Conservation (phyloP, 768 basidiomycete species). For the Chiua virens region DNA sequence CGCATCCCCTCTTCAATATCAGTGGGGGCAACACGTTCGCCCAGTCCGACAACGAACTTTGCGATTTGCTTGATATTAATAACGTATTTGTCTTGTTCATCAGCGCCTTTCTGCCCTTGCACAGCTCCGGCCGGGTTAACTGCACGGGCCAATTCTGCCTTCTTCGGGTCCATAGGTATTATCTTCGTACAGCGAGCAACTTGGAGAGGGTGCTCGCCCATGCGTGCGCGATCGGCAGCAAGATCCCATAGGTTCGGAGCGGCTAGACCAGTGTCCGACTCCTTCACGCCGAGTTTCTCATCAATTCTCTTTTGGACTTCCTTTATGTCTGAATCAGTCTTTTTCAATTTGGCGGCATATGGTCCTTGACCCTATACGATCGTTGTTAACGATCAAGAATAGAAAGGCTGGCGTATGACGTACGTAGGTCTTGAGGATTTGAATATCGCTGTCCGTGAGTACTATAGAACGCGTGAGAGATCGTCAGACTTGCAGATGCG, state of each 20-base stretch:
- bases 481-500: not conserved
- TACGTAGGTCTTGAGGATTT: constrained; percentile 98
- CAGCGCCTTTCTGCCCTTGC: constrained; percentile 93
- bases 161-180: constrained; percentile 75
- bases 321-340: constrained; percentile 88
- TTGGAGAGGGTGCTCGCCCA: constrained; percentile 91
- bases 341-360: constrained; percentile 85
- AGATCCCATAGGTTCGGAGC: constrained; percentile 98
- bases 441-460: constrained; percentile 97
- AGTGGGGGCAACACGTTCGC: constrained; percentile 94
- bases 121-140: constrained; percentile 75
- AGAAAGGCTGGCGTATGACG: constrained; percentile 22
- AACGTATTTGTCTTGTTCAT: constrained; percentile 99
- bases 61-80: constrained; percentile 99
- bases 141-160: constrained; percentile 74
- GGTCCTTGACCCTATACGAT: constrained; percentile 89
- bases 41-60: constrained; percentile 97
- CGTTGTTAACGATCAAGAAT: not conserved
- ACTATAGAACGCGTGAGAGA: constrained; percentile 44
- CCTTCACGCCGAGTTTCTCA: constrained; percentile 98
- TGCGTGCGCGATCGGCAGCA: constrained; percentile 86
- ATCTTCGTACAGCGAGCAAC: constrained; percentile 99
- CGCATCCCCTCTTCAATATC: constrained; percentile 99
- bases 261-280: constrained; percentile 96
- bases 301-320: constrained; percentile 97